phyloP scores from a whole-genome alignment of 306 rosid species.

The Castanea mollissima region DNA sequence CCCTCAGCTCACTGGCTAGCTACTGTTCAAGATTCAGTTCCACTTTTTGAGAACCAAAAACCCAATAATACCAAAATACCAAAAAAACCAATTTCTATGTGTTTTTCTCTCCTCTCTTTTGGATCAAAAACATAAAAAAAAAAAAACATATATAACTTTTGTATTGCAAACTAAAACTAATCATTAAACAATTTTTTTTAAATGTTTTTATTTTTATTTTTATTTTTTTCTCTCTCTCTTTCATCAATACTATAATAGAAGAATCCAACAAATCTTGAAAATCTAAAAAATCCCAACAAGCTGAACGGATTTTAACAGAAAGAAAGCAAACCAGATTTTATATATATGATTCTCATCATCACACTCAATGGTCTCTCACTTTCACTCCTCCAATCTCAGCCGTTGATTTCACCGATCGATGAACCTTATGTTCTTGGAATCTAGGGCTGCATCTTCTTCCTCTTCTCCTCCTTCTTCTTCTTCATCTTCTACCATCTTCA shows the following conservation, averaged over 20 bases:
- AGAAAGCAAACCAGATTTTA: neutral
- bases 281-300: neutral
- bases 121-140: neutral
- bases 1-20: neutral
- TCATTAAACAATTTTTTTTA: neutral
- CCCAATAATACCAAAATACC: neutral
- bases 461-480: conserved; percentile 25
- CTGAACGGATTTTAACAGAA: neutral
- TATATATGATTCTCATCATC: conserved; percentile 22
- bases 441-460: conserved; percentile 44
- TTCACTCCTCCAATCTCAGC: conserved; percentile 44
- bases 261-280: neutral
- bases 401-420: conserved; percentile 51
- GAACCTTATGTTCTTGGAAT: conserved; percentile 34
- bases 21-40: neutral
- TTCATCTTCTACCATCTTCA: conserved; percentile 27
- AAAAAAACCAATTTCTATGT: neutral
- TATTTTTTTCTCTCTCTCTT: neutral
- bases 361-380: conserved; percentile 36
- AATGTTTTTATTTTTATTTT: neutral
- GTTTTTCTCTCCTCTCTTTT: neutral
- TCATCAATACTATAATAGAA: neutral
- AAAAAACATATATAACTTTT: neutral
- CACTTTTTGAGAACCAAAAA: neutral
- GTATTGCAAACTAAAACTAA: neutral